Percentiles rank a stretch among this genome's conserved stretches.
Evolutionary conservation across 805 yeast species (phyloP).

Genomic region (Komagataella pastoris): DNA sequence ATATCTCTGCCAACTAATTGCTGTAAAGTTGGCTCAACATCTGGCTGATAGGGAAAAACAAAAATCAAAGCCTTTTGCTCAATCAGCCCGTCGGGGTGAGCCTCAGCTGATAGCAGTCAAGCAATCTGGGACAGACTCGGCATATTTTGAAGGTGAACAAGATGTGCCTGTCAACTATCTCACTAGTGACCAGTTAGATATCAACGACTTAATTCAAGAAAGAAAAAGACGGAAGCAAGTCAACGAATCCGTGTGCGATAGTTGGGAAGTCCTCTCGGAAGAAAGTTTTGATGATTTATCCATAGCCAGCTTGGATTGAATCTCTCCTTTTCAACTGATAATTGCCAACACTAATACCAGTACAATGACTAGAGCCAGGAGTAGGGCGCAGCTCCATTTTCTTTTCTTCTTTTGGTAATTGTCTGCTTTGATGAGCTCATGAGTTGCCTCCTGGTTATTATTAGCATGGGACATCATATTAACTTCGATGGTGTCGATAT

Average conservation of each 20-base stretch:
- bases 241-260: neutral
- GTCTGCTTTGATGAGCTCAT: conserved; percentile 62
- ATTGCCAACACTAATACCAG: conserved; percentile 47
- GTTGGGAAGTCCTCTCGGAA: neutral
- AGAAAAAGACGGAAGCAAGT: conserved; percentile 1
- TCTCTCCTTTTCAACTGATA: conserved; percentile 17
- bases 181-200: conserved; percentile 1
- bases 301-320: neutral
- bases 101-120: neutral
- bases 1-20: neutral
- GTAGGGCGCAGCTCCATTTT: conserved; percentile 59
- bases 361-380: conserved; percentile 44
- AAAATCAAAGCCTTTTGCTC: neutral
- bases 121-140: neutral
- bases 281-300: neutral
- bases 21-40: neutral
- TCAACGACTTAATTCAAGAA: conserved; percentile 3
- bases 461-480: conserved; percentile 51
- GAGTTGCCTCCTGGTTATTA: conserved; percentile 57
- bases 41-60: neutral
- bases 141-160: neutral
- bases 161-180: neutral
- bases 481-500: conserved; percentile 73
- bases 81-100: neutral
- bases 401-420: conserved; percentile 57